Conservation (phyloP, 495 filamentous ascomycete genomes). For the Parmelia sp. region DNA sequence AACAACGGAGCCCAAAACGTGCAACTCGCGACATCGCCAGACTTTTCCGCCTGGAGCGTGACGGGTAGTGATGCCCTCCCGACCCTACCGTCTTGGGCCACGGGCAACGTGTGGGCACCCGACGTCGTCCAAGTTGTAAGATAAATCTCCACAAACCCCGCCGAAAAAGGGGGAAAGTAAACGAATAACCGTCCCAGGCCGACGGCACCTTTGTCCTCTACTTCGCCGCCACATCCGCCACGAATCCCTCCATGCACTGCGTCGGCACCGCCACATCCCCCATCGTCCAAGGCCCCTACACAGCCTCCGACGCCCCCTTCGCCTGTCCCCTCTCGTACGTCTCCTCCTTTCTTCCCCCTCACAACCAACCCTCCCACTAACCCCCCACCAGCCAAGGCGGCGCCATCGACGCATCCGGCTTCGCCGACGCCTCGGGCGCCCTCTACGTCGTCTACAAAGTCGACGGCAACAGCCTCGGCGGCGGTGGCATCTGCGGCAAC, state of each 20-base stretch:
- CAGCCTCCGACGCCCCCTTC: conserved; percentile 25
- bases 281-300: conserved; percentile 36
- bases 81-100: conserved; percentile 31
- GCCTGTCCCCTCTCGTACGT: conserved; percentile 31
- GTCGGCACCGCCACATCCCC: conserved; percentile 39
- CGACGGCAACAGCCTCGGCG: conserved; percentile 49
- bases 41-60: conserved; percentile 32
- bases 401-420: conserved; percentile 38
- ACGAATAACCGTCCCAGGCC: conserved; percentile 2
- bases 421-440: conserved; percentile 29
- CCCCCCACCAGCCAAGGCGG: conserved; percentile 27
- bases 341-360: too few species aligned
- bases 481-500: conserved; percentile 46
- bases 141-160: not conserved
- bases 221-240: conserved; percentile 31
- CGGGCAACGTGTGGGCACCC: conserved; percentile 42
- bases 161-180: not conserved
- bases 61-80: conserved; percentile 31
- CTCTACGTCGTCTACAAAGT: conserved; percentile 46
- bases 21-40: conserved; percentile 24
- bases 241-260: conserved; percentile 35
- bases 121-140: conserved; percentile 31
- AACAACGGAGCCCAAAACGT: conserved; percentile 20
- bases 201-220: conserved; percentile 40
- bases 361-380: not conserved